phyloP scores from a whole-genome alignment of 2,329 filamentous ascomycete species.

The Nakataea oryzae region DNA sequence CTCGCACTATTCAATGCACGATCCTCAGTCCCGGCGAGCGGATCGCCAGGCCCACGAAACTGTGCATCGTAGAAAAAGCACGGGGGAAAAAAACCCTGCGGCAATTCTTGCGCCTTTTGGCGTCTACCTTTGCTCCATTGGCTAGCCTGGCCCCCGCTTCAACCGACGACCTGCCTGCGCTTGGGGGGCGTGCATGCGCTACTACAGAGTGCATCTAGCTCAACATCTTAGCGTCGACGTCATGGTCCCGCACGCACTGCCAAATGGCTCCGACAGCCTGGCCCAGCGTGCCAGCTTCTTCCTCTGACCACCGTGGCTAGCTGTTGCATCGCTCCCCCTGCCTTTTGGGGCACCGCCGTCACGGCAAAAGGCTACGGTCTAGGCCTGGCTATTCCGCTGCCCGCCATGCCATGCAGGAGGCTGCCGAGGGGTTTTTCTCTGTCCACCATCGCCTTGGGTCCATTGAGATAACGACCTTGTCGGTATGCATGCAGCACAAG shows the following conservation, averaged over 20 bases:
- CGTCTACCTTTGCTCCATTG: too few relatives aligned
- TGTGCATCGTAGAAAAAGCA: not conserved
- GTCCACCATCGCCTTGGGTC: not conserved
- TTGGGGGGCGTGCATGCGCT: not conserved
- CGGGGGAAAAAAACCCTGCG: not conserved
- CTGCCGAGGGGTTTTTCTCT: too few relatives aligned
- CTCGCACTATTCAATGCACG: too few relatives aligned
- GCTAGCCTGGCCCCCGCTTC: too few relatives aligned
- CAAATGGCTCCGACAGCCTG: not conserved
- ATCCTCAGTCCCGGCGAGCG: too few relatives aligned
- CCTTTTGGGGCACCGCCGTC: not conserved
- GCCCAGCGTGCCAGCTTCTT: too few relatives aligned
- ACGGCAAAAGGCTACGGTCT: not conserved
- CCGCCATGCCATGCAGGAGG: not conserved
- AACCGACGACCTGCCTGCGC: not conserved
- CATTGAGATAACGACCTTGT: not conserved
- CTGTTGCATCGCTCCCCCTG: not conserved
- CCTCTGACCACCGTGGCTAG: too few relatives aligned
- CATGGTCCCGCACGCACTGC: not conserved
- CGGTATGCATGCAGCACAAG: not conserved
- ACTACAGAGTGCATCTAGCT: not conserved
- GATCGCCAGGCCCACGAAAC: too few relatives aligned
- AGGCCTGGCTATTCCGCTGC: not conserved
- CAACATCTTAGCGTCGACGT: not conserved
- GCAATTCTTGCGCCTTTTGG: not conserved